A percentile compares a stretch with the other conserved stretches of the same genome.
Conservation (phyloP, 306 rosid species). For the Morella rubra region DNA sequence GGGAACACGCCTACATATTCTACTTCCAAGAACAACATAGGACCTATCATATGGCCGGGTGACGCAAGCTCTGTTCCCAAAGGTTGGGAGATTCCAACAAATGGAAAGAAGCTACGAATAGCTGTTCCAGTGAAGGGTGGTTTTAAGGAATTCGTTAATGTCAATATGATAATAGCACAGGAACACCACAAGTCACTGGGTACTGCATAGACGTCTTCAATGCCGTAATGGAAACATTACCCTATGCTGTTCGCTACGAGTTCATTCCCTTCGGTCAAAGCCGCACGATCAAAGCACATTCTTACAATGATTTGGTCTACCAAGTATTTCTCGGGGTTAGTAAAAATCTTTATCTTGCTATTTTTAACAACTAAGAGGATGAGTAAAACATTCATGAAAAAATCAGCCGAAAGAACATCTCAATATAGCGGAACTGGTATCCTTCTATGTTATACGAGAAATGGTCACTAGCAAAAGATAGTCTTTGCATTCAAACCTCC, state of each 20-base stretch:
- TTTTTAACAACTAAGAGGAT: too few relatives aligned
- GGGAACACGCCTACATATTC: not conserved
- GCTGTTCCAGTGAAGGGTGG: slow-evolving; percentile 44
- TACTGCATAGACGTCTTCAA: slow-evolving; percentile 55
- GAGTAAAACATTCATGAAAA: too few relatives aligned
- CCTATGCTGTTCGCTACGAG: slow-evolving; percentile 40
- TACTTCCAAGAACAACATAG: slow-evolving; percentile 5
- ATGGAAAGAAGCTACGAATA: slow-evolving; percentile 25
- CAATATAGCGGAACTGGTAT: too few relatives aligned
- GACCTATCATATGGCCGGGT: slow-evolving; percentile 46
- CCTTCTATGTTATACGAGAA: too few relatives aligned
- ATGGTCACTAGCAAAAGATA: too few relatives aligned
- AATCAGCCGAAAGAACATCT: too few relatives aligned
- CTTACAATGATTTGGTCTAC: slow-evolving; percentile 37
- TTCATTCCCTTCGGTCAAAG: slow-evolving; percentile 33
- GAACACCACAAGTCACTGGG: slow-evolving; percentile 29
- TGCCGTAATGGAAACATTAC: slow-evolving; percentile 36
- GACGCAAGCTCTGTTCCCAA: slow-evolving; percentile 25
- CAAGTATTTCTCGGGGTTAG: slow-evolving; percentile 41
- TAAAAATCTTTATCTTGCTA: too few relatives aligned
- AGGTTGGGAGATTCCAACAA: slow-evolving; percentile 41
- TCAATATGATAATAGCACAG: slow-evolving; percentile 10
- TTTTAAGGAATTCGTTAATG: slow-evolving; percentile 12
- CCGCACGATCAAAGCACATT: slow-evolving; percentile 19
- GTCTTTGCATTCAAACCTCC: too few relatives aligned